Evolutionary conservation across 225 moss, liverwort and hornwort genomes (phyloP).

Genomic region (Takakia lepidozioides): DNA sequence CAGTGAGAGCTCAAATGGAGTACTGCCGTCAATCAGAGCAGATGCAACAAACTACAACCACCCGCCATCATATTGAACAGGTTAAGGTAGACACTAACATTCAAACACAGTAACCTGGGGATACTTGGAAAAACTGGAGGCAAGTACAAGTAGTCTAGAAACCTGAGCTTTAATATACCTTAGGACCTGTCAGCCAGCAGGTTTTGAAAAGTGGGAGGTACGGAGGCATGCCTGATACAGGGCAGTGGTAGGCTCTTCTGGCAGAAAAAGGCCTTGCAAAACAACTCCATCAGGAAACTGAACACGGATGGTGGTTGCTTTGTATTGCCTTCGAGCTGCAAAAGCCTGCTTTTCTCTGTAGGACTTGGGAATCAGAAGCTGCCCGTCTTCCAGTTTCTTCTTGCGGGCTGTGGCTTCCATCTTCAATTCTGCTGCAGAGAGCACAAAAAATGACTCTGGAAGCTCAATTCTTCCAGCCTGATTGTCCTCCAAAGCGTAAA

Average conservation of each 20-base stretch:
- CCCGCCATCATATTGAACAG: no score
- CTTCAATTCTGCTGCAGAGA: conserved; percentile 25
- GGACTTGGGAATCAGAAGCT: conserved; percentile 31
- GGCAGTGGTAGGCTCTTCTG: conserved; percentile 20
- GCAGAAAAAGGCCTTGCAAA: conserved; percentile 31
- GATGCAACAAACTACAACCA: conserved; percentile 41
- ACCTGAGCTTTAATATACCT: no score
- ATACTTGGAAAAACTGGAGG: no score
- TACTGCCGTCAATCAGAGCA: conserved; percentile 19
- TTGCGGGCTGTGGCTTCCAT: conserved; percentile 26
- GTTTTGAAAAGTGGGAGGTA: background rate
- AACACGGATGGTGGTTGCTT: conserved; percentile 22
- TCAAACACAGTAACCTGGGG: no score
- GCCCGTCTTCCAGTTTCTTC: conserved; percentile 35
- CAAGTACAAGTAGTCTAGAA: no score
- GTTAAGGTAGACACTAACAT: no score
- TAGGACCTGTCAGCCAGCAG: no score
- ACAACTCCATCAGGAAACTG: conserved; percentile 35
- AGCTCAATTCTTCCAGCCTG: conserved; percentile 20
- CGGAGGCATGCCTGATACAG: conserved; percentile 27
- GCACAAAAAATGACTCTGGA: conserved; percentile 29
- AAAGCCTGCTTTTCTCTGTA: conserved; percentile 31
- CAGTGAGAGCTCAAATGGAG: conserved; percentile 31
- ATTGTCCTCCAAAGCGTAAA: conserved; percentile 10
- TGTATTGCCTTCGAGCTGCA: conserved; percentile 15